Percentiles rank a stretch among this genome's conserved stretches.
Conservation (phyloP, 176 grass and related monocot genomes). For the Echinochloa phyllopogon region DNA sequence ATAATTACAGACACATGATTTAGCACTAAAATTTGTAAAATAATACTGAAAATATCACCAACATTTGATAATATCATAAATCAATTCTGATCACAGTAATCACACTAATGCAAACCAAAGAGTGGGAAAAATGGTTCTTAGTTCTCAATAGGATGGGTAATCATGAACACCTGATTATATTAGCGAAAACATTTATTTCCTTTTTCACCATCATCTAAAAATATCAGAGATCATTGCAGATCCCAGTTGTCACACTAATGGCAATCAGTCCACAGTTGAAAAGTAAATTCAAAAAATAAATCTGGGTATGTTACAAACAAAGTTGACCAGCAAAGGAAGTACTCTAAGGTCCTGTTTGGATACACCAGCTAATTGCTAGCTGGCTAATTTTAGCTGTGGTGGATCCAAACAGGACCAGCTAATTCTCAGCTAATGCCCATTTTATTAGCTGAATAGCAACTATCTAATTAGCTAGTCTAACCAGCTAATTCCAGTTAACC, state of each 20-base stretch:
- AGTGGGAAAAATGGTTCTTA: constrained; percentile 4
- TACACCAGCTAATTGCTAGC: no score
- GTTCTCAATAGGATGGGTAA: not conserved
- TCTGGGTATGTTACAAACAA: not conserved
- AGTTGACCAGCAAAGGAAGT: not conserved
- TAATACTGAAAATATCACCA: not conserved
- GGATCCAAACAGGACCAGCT: no score
- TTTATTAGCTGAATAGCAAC: no score
- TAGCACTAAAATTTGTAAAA: not conserved
- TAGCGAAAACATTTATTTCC: not conserved
- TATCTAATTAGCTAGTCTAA: no score
- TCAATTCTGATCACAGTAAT: not conserved
- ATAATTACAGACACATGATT: constrained; percentile 8
- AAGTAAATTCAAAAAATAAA: constrained; percentile 18
- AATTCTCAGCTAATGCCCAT: no score
- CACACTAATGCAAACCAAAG: not conserved
- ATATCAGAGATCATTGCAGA: not conserved
- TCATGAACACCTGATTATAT: not conserved
- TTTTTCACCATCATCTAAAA: not conserved
- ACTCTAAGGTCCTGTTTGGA: not conserved
- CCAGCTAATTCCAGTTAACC: no score
- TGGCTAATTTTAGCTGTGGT: no score
- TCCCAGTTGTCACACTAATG: constrained; percentile 2
- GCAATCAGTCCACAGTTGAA: not conserved
- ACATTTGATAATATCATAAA: not conserved